phyloP scores from a whole-genome alignment of 148 eudicot species.

The Camellia sinensis region DNA sequence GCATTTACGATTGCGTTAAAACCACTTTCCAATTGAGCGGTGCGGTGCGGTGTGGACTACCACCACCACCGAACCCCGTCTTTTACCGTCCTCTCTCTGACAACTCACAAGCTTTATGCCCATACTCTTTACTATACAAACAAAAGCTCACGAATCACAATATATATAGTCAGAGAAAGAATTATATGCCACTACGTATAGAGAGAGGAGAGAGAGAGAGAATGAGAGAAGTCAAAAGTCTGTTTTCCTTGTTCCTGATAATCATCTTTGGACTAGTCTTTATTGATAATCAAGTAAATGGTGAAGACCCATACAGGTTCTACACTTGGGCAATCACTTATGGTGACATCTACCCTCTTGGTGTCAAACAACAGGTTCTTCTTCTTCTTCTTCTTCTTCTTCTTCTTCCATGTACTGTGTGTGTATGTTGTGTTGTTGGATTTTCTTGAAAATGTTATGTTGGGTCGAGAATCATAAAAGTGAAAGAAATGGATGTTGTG shows the following conservation, averaged over 20 bases:
- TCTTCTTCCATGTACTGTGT: not conserved
- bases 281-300: constrained; percentile 31
- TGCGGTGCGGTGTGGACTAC: too few species aligned
- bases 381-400: not conserved
- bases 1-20: too few species aligned
- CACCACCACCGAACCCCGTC: too few species aligned
- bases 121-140: too few species aligned
- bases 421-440: not conserved
- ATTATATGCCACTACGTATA: not conserved
- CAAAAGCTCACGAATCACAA: too few species aligned
- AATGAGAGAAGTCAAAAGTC: constrained; percentile 23
- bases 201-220: constrained; percentile 12
- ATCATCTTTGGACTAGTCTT: constrained; percentile 12
- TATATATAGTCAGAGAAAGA: not conserved
- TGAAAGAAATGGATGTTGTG: not conserved
- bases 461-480: not conserved
- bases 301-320: constrained; percentile 60
- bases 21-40: too few species aligned
- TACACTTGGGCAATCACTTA: constrained; percentile 61
- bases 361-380: constrained; percentile 62
- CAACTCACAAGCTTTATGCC: too few species aligned
- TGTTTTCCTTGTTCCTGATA: not conserved
- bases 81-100: too few species aligned
- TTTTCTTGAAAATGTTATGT: constrained; percentile 11
- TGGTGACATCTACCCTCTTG: constrained; percentile 58